Percentiles rank a stretch among this genome's conserved stretches.
These are phyloP conservation scores for Trichocladium uniseriatum DNA, from an alignment of 495 filamentous ascomycete genomes.

Conservation along the genomic window DNA sequence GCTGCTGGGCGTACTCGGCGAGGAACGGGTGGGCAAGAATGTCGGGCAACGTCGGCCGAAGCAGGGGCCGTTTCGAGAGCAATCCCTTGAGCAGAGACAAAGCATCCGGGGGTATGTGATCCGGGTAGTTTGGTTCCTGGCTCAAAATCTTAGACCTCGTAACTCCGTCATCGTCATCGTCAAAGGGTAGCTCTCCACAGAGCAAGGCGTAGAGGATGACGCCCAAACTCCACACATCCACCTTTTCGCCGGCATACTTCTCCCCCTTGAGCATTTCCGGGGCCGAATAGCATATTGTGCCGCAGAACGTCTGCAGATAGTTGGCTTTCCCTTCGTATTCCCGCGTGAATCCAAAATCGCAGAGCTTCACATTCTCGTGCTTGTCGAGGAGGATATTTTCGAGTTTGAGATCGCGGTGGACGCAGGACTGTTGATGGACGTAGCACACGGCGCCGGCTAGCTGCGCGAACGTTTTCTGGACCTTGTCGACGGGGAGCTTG, in stretches of 20 bases:
- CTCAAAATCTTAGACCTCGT: conserved; percentile 79
- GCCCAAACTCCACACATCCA: conserved; percentile 96
- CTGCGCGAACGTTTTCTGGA: conserved; percentile 92
- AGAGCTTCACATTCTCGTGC: conserved; percentile 95
- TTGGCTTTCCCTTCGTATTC: conserved; percentile 95
- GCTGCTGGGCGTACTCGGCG: conserved; percentile 75
- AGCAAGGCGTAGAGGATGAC: conserved; percentile 92
- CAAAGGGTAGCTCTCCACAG: conserved; percentile 87
- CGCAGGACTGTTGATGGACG: conserved; percentile 90
- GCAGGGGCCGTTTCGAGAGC: conserved; percentile 78
- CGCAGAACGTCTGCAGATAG: conserved; percentile 95
- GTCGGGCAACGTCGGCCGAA: conserved; percentile 77
- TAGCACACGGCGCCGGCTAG: conserved; percentile 92
- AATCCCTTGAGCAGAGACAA: conserved; percentile 63
- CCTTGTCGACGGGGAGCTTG: conserved; percentile 74
- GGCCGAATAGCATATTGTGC: conserved; percentile 93
- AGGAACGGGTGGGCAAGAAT: conserved; percentile 86
- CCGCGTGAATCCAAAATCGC: conserved; percentile 95
- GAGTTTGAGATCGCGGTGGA: conserved; percentile 92
- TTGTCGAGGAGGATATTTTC: conserved; percentile 98
- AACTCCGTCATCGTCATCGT: conserved; percentile 81
- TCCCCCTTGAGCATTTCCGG: conserved; percentile 98
- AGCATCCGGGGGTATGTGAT: conserved; percentile 67
- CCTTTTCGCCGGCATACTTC: conserved; percentile 94
- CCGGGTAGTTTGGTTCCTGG: conserved; percentile 76